These are phyloP conservation scores for Nothopassalora personata DNA, from an alignment of 2,329 filamentous ascomycete species.

Conservation along the genomic window DNA sequence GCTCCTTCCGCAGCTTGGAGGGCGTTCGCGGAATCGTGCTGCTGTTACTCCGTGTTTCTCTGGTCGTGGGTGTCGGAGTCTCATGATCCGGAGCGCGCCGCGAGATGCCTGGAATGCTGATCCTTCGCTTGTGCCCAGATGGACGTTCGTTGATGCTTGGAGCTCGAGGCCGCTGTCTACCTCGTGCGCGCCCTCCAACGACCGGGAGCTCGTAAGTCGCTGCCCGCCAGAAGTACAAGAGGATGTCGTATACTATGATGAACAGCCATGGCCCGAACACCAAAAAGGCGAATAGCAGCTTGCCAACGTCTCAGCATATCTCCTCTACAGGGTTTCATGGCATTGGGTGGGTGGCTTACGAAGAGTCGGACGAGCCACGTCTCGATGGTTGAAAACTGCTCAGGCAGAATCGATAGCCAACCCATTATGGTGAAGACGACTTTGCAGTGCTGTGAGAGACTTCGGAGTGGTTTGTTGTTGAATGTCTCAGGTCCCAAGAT, in stretches of 20 bases:
- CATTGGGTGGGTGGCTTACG: conserved; percentile 41
- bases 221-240: conserved; percentile 57
- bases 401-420: conserved; percentile 60
- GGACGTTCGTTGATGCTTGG: conserved; percentile 57
- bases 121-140: conserved; percentile 43
- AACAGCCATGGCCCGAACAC: conserved; percentile 59
- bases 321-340: conserved; percentile 5
- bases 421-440: conserved; percentile 47
- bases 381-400: conserved; percentile 53
- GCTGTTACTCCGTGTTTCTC: conserved; percentile 21
- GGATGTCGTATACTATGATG: conserved; percentile 58
- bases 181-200: conserved; percentile 56
- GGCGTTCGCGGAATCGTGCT: conserved; percentile 16
- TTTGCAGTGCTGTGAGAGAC: background rate
- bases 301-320: conserved; percentile 4
- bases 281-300: conserved; percentile 57
- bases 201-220: conserved; percentile 55
- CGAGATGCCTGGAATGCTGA: conserved; percentile 36
- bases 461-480: conserved; percentile 3
- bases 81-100: conserved; percentile 14
- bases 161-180: conserved; percentile 55
- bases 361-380: conserved; percentile 59
- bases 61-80: conserved; percentile 10
- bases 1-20: conserved; percentile 9
- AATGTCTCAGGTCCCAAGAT: conserved; percentile 2